Evolutionary conservation across 805 yeast species (phyloP).

Genomic region (Priceomyces melissophilus): DNA sequence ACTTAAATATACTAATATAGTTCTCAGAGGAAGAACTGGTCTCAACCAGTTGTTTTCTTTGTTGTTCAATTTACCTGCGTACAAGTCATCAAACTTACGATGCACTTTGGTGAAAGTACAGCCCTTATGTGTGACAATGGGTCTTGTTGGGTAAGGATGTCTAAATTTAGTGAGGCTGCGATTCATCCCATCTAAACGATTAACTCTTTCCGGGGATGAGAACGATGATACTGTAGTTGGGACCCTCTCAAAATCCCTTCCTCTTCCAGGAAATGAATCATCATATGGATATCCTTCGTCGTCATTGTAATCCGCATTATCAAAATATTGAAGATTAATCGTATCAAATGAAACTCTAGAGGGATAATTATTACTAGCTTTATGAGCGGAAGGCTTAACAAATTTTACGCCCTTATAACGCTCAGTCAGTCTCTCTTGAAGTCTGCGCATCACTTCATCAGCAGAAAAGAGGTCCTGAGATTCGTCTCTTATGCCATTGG

Average conservation of each 20-base stretch:
- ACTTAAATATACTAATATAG: constrained; percentile 59
- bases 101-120: constrained; percentile 47
- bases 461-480: not conserved
- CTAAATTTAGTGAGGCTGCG: constrained; percentile 2
- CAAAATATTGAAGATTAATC: constrained; percentile 36
- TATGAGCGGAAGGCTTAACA: constrained; percentile 11
- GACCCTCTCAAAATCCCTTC: constrained; percentile 12
- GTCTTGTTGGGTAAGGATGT: constrained; percentile 35
- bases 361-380: constrained; percentile 13
- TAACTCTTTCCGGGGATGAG: not conserved
- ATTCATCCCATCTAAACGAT: constrained; percentile 1
- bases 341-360: constrained; percentile 54
- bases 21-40: constrained; percentile 50
- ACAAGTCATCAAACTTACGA: constrained; percentile 44
- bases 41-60: constrained; percentile 12
- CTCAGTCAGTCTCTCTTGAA: constrained; percentile 16
- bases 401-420: constrained; percentile 20
- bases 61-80: constrained; percentile 32
- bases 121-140: constrained; percentile 39
- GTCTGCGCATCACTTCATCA: constrained; percentile 15
- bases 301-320: constrained; percentile 18
- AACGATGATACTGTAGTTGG: constrained; percentile 5
- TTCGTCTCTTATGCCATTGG: too few species aligned
- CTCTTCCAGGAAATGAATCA: constrained; percentile 12
- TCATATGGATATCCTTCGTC: constrained; percentile 9